Evolutionary conservation across 1,139 yeast genomes (phyloP).

Genomic region (Candida tropicalis): DNA sequence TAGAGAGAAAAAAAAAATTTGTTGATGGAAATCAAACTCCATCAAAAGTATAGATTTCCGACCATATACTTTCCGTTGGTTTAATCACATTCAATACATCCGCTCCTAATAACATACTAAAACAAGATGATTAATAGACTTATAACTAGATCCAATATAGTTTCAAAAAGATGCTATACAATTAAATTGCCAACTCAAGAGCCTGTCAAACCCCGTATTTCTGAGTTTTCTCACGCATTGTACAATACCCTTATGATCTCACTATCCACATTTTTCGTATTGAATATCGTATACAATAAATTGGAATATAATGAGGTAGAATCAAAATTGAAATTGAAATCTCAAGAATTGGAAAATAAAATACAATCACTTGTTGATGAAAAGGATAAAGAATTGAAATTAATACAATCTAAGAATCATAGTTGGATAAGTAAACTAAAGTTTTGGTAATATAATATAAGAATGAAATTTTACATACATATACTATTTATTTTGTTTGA

Average conservation of each 20-base stretch:
- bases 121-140: constrained; percentile 2
- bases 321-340: constrained; percentile 24
- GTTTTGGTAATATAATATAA: constrained; percentile 23
- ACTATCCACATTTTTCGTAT: constrained; percentile 39
- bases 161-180: constrained; percentile 6
- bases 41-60: background rate
- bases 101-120: background rate
- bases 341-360: constrained; percentile 30
- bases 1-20: background rate
- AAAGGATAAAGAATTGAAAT: constrained; percentile 24
- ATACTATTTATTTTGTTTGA: constrained; percentile 19
- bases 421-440: constrained; percentile 25
- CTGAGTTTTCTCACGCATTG: constrained; percentile 42
- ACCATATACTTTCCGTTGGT: background rate
- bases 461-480: background rate
- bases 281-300: constrained; percentile 37
- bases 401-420: background rate
- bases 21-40: background rate
- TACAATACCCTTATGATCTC: constrained; percentile 46
- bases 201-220: constrained; percentile 32
- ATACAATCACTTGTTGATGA: constrained; percentile 36
- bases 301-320: constrained; percentile 37
- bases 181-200: constrained; percentile 12
- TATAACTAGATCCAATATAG: background rate
- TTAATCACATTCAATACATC: background rate